Evolutionary conservation across 345 rosid species (phyloP).

Genomic region (Salix koriyanagi): DNA sequence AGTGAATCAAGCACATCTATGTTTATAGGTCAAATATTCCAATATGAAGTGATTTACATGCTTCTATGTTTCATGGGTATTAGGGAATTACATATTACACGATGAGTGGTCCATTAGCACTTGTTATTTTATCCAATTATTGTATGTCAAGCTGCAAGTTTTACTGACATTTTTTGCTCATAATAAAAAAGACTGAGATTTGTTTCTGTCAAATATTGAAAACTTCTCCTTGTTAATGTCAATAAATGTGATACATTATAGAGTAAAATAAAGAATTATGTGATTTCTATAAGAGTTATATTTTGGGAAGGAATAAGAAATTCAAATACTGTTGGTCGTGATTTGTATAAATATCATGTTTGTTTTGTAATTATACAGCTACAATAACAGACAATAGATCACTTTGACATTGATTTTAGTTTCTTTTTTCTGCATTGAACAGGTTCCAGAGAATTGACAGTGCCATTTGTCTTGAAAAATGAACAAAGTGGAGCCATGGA

Average conservation of each 20-base stretch:
- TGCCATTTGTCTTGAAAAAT: constrained; percentile 8
- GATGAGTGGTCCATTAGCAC: neutral
- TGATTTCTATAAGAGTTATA: neutral
- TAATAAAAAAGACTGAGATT: neutral
- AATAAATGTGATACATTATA: neutral
- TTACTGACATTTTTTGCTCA: neutral
- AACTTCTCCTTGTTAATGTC: neutral
- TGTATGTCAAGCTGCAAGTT: neutral
- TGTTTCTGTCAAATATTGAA: neutral
- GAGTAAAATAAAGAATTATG: neutral
- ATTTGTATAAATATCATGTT: neutral
- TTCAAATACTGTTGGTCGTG: neutral
- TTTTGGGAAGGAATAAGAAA: neutral
- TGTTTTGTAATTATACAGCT: neutral
- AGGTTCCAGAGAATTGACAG: constrained; percentile 13
- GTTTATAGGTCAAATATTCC: neutral
- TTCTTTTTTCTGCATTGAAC: constrained; percentile 14
- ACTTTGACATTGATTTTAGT: neutral
- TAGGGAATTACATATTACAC: neutral
- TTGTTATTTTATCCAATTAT: neutral
- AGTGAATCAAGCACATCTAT: neutral
- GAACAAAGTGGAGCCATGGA: constrained; percentile 4
- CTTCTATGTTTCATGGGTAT: neutral
- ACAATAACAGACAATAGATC: neutral
- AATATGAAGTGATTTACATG: neutral